Conservation (phyloP, 768 basidiomycete species). For the Lactifluus subvellereus region DNA sequence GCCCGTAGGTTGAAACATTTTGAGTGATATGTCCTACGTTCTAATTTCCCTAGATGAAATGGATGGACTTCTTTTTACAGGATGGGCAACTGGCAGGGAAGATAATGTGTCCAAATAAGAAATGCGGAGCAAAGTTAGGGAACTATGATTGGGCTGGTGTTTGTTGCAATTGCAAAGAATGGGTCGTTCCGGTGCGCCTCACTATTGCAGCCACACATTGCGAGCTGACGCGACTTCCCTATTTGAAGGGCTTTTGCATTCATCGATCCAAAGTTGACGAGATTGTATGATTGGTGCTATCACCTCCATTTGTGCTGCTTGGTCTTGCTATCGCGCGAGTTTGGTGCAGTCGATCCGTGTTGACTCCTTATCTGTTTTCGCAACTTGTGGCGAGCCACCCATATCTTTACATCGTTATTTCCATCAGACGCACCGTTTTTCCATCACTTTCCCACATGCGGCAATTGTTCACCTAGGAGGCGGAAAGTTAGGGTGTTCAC, state of each 20-base stretch:
- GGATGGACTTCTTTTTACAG: constrained; percentile 86
- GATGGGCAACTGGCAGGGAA: constrained; percentile 80
- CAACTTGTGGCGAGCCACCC: neutral
- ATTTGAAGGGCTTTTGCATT: constrained; percentile 48
- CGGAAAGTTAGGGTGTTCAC: neutral
- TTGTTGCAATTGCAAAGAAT: constrained; percentile 84
- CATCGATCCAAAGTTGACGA: constrained; percentile 51
- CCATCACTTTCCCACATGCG: neutral
- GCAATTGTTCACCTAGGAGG: neutral
- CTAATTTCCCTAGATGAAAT: constrained; percentile 56
- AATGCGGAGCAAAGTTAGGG: constrained; percentile 86
- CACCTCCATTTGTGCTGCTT: constrained; percentile 1
- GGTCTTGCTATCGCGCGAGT: constrained; percentile 1
- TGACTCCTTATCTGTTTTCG: neutral
- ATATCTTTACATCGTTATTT: neutral
- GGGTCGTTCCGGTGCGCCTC: constrained; percentile 79
- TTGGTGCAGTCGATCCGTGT: neutral
- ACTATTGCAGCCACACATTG: neutral
- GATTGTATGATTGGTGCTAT: constrained; percentile 29
- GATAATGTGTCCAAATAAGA: constrained; percentile 87
- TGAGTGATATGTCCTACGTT: neutral
- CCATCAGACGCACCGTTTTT: neutral
- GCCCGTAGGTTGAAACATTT: constrained; percentile 54
- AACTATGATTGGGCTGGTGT: constrained; percentile 98
- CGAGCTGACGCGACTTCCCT: neutral